phyloP scores from a whole-genome alignment of 371 early-diverging fungal genomes.

The Mucor saturninus region DNA sequence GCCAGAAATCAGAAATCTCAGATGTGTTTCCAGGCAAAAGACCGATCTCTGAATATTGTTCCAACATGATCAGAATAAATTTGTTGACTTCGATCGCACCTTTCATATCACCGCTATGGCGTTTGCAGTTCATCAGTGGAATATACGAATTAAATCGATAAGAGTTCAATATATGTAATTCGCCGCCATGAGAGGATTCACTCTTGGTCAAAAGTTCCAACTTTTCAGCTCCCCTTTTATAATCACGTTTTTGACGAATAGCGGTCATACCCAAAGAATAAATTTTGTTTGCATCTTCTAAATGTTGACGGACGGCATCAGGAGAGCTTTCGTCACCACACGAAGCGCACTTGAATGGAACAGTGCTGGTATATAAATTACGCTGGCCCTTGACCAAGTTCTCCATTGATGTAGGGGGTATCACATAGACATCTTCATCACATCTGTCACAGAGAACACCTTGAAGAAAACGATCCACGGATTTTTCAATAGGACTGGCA shows the following conservation, averaged over 20 bases:
- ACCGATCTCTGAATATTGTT: conserved; percentile 35
- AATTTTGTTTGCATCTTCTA: conserved; percentile 44
- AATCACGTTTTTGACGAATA: conserved; percentile 38
- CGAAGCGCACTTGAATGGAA: conserved; percentile 50
- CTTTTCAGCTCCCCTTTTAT: conserved; percentile 34
- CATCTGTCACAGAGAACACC: conserved; percentile 69
- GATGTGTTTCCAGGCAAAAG: conserved; percentile 61
- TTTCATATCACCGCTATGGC: conserved; percentile 51
- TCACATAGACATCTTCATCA: conserved; percentile 67
- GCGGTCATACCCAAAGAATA: conserved; percentile 37
- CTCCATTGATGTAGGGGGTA: conserved; percentile 50
- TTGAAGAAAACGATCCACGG: conserved; percentile 70
- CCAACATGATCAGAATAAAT: conserved; percentile 48
- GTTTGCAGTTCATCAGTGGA: conserved; percentile 62
- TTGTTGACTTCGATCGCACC: conserved; percentile 62
- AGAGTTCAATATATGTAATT: conserved; percentile 45
- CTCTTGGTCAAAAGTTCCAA: conserved; percentile 30
- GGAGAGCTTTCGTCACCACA: conserved; percentile 49
- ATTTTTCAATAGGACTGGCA: conserved; percentile 58
- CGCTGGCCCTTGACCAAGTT: conserved; percentile 22
- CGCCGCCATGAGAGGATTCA: conserved; percentile 2
- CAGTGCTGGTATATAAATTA: conserved; percentile 22
- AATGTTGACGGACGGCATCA: conserved; percentile 35
- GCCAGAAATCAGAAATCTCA: conserved; percentile 65
- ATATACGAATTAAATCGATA: conserved; percentile 59